A percentile compares a stretch with the other conserved stretches of the same genome.
Conservation (phyloP, 2,329 filamentous ascomycete species). For the Juglanconis oblonga region DNA sequence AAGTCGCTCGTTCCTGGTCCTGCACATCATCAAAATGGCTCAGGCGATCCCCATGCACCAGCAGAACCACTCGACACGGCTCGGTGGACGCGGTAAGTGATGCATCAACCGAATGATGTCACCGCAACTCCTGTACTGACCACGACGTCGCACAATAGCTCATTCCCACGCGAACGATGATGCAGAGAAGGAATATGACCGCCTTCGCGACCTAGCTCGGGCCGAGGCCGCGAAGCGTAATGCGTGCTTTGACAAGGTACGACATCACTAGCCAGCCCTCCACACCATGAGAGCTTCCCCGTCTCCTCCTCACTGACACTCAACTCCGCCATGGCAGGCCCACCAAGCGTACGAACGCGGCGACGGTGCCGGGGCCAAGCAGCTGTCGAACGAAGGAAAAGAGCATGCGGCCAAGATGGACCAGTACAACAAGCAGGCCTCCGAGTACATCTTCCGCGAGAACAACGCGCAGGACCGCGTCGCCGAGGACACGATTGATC, state of each 20-base stretch:
- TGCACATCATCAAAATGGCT: conserved; percentile 7
- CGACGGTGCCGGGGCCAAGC: conserved; percentile 79
- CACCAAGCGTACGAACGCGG: conserved; percentile 79
- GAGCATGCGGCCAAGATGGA: conserved; percentile 80
- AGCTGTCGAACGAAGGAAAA: conserved; percentile 83
- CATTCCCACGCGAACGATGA: conserved; percentile 48
- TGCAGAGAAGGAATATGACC: conserved; percentile 86
- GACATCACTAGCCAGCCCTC: conserved; percentile 21
- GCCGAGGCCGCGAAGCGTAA: conserved; percentile 76
- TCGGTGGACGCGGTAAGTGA: conserved; percentile 45
- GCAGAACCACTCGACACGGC: conserved; percentile 22
- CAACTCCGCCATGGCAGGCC: conserved; percentile 41
- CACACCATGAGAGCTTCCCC: neutral
- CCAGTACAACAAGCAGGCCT: conserved; percentile 84
- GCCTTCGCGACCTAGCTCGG: conserved; percentile 78
- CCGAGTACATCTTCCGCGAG: conserved; percentile 91
- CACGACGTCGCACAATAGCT: conserved; percentile 1
- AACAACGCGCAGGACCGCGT: conserved; percentile 82
- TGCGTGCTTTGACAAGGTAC: conserved; percentile 71
- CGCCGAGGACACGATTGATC: conserved; percentile 78
- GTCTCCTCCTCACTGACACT: neutral
- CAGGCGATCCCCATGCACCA: conserved; percentile 38
- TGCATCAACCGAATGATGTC: conserved; percentile 10
- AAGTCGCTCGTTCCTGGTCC: neutral
- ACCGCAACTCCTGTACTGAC: conserved; percentile 15